Evolutionary conservation across 106 monocot species (phyloP).

Genomic region (Posidonia australis): DNA sequence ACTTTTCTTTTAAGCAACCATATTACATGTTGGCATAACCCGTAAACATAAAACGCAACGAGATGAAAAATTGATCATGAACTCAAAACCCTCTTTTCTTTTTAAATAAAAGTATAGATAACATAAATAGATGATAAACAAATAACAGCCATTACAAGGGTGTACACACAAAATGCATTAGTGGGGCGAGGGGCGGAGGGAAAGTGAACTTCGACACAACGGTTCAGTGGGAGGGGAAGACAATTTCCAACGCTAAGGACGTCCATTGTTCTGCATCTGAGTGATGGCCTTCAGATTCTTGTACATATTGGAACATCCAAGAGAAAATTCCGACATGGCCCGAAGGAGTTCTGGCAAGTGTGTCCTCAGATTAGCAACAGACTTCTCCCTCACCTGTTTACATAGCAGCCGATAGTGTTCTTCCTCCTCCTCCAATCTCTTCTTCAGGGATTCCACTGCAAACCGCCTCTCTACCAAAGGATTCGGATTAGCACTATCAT

Average conservation of each 20-base stretch:
- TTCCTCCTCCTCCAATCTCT: constrained; percentile 35
- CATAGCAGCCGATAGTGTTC: constrained; percentile 29
- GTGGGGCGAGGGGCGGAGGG: no score
- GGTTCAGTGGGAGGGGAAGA: background rate
- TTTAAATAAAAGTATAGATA: no score
- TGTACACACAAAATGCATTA: no score
- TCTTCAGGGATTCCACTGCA: constrained; percentile 37
- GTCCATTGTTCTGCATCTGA: background rate
- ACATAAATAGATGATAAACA: background rate
- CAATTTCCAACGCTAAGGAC: background rate
- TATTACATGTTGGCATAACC: no score
- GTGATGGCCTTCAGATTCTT: constrained; percentile 25
- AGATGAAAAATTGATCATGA: no score
- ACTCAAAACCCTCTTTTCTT: no score
- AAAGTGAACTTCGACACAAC: no score
- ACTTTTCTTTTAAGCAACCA: no score
- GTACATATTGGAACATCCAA: constrained; percentile 42
- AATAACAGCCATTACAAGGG: background rate
- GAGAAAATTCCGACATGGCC: constrained; percentile 47
- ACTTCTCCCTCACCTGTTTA: constrained; percentile 79
- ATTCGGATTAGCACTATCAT: constrained; percentile 21
- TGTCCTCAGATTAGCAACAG: constrained; percentile 37
- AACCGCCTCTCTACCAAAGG: constrained; percentile 34
- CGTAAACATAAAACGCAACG: no score
- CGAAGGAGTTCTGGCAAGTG: constrained; percentile 79